Evolutionary conservation across 495 filamentous ascomycete genomes (phyloP), one percentile per base, ranked within the genome.

Genomic region (Talaromyces trachyspermus): DNA sequence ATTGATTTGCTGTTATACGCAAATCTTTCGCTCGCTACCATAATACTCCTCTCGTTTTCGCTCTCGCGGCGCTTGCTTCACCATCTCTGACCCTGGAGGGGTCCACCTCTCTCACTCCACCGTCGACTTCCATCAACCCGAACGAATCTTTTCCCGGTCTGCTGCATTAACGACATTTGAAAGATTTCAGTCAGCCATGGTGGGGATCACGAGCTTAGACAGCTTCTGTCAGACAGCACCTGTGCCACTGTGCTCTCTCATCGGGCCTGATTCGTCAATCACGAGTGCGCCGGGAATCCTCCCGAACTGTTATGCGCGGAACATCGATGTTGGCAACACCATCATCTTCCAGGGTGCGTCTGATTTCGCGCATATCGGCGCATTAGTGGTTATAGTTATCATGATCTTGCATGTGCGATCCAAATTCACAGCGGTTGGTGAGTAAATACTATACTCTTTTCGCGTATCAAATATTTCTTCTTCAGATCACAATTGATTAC

Each of bases 401-500:
- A 99, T 99, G 92, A 86, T 97, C 33, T 63, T 99, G 47, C 92
- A 99, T 61, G 86, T 99, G 50, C 77, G 92, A 55, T 89, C 86
- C 49, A 99, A 99, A 64, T 99, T 99, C 63, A 99, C 92, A 11
- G 92, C 92, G 55, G 91, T 99, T 60, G 92, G 91, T 95, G 76
- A 55, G 90, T 24, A 35, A 25, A 19, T 33, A 17, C 2, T n/a
- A 25, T 29, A 15, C 25, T 2, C n/a, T 9, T n/a, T 14, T 20
- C 1, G 22, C 23, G n/a, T 32, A 9, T 33, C 26, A 23, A 20
- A 35, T 20, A 32, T 42, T 5, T 20, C 43, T 29, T 14, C 11
- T 9, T 30, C n/a, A 40, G 43, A 48, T 38, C 43, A 11, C 15
- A 7, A 43, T 51, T 61, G 49, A 51, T 44, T n/a, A n/a, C n/a